These are phyloP conservation scores for Tilletia horrida DNA, from an alignment of 1,284 basidiomycete genomes.

Conservation along the genomic window DNA sequence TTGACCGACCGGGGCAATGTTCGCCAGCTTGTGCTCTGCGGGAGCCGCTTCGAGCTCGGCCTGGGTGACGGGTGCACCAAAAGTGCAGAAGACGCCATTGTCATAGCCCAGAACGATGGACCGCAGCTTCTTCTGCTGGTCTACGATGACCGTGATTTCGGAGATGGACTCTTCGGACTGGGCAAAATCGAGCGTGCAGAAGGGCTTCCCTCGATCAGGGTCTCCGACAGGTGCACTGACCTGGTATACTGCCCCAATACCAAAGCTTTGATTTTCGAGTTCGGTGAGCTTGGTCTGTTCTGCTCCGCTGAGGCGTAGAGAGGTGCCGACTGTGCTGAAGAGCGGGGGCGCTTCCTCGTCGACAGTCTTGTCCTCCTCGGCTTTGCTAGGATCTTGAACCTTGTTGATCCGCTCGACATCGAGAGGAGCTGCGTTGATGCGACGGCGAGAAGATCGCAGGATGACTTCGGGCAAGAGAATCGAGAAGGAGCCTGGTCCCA, in stretches of 20 bases:
- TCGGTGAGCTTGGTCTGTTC: not conserved
- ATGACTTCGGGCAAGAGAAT: not conserved
- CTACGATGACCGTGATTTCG: not conserved
- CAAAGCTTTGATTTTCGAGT: not conserved
- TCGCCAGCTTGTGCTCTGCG: not conserved
- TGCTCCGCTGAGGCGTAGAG: not conserved
- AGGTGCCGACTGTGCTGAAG: not conserved
- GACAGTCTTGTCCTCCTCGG: not conserved
- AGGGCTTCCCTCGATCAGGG: not conserved
- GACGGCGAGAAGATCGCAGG: not conserved
- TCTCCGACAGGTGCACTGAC: not conserved
- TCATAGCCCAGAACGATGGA: not conserved
- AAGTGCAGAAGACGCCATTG: not conserved
- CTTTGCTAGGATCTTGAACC: not conserved
- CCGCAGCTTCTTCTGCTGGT: not conserved
- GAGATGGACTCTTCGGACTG: not conserved
- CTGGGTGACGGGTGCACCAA: not conserved
- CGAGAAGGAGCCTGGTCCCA: not conserved
- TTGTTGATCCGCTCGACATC: not conserved
- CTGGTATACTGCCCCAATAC: not conserved
- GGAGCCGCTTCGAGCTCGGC: not conserved
- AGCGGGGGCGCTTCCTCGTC: not conserved
- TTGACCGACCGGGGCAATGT: not conserved
- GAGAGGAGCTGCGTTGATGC: not conserved
- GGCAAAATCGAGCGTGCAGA: slow-evolving; percentile 6